phyloP scores from a whole-genome alignment of 306 rosid genomes.

The Notholithocarpus densiflorus region DNA sequence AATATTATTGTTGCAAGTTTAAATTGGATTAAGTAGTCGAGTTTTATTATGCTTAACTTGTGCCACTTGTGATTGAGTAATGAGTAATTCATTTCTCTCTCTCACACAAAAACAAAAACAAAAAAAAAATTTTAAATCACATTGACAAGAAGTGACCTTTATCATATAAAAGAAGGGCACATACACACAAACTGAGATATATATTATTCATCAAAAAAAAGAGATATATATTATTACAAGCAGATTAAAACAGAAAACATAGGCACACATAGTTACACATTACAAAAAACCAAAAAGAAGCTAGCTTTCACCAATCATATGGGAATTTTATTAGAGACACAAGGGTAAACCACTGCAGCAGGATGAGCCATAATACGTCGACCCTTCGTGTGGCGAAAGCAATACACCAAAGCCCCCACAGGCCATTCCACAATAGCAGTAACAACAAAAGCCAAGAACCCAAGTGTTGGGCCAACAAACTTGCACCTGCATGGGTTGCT shows the following conservation, averaged over 20 bases:
- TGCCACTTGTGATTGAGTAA: background rate
- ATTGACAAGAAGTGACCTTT: background rate
- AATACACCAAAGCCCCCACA: slow-evolving; percentile 58
- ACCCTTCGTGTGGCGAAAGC: slow-evolving; percentile 61
- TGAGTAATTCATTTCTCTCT: background rate
- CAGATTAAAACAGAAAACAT: background rate
- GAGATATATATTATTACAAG: background rate
- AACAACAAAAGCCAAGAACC: slow-evolving; percentile 52
- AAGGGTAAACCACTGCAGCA: slow-evolving; percentile 59
- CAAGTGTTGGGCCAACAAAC: slow-evolving; percentile 78
- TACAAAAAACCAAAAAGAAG: background rate
- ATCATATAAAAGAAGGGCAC: background rate
- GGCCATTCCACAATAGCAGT: slow-evolving; percentile 84
- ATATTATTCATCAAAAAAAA: too few relatives aligned
- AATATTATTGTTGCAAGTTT: too few relatives aligned
- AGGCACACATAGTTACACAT: background rate
- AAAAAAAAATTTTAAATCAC: background rate
- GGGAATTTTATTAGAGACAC: slow-evolving; percentile 45
- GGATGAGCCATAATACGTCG: slow-evolving; percentile 82
- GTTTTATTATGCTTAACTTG: too few relatives aligned
- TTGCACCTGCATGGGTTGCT: slow-evolving; percentile 86
- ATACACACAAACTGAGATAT: background rate
- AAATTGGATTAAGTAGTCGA: too few relatives aligned
- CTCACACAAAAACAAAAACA: background rate
- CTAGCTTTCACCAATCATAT: slow-evolving; percentile 16